A percentile compares a stretch with the other conserved stretches of the same genome.
phyloP scores from a whole-genome alignment of 345 rosid species.

The Heritiera littoralis region DNA sequence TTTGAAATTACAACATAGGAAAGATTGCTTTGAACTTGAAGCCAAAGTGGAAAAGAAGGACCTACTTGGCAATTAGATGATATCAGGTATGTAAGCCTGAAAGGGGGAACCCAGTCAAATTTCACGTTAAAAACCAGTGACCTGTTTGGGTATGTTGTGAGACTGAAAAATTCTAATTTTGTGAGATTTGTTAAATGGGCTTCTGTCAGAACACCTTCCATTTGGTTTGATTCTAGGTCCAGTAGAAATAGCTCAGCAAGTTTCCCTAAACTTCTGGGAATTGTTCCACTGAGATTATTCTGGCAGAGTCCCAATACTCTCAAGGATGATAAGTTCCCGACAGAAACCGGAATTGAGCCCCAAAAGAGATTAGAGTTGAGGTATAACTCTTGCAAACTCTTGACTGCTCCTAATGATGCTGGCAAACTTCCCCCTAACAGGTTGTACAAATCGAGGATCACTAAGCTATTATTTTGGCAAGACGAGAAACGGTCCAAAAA shows the following conservation, averaged over 20 bases:
- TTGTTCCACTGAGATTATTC: not conserved
- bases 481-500: not conserved
- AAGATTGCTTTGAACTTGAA: not conserved
- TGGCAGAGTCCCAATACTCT: not conserved
- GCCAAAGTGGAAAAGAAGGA: conserved; percentile 1
- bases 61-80: not conserved
- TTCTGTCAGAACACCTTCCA: not conserved
- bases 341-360: not conserved
- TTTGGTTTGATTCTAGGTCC: not conserved
- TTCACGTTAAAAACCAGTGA: not conserved
- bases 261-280: not conserved
- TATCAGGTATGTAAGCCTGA: not conserved
- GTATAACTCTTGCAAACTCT: not conserved
- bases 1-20: not conserved
- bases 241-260: not conserved
- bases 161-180: not conserved
- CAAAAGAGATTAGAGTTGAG: not conserved
- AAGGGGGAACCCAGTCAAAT: not conserved
- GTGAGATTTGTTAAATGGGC: conserved; percentile 4
- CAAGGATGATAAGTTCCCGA: conserved; percentile 3
- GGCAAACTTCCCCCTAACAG: not conserved
- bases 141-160: not conserved
- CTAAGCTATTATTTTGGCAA: not conserved
- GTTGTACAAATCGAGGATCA: too few species aligned
- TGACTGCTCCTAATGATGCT: not conserved